Evolutionary conservation across 768 basidiomycete genomes (phyloP), one percentile per base, ranked within the genome.

Genomic region (Lentinus tigrinus): DNA sequence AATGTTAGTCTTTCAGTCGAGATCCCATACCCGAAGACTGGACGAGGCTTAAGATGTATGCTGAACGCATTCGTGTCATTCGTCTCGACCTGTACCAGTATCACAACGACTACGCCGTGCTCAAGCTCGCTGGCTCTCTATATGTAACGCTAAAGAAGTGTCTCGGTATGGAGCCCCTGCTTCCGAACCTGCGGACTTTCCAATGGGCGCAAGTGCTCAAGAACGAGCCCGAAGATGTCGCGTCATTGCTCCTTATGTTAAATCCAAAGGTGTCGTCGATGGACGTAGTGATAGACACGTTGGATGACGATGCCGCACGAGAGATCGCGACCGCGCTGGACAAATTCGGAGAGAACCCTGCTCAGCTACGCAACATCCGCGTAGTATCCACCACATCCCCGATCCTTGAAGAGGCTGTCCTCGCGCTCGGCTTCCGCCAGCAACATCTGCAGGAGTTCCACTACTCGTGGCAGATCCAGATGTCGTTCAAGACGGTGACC

Each of bases 161-260:
- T 11, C 3, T 34, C 2, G 39, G 38, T 26, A 23, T 28, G 9
- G 46, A 24, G 1, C 61, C 43, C 19, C 19, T 59, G 14, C 50
- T 63, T 9, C 57, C 57, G 9, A 60, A 60, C 40, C 54, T 63
- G 6, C 43, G 55, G 19, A 47, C 40, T 8, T 50, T 63, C n/a
- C 40, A 54, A 21, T 63, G 62, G 62, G 9, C 36, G 7, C 48
- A 53, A 21, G 11, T 8, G 2, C 2, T 13, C 14, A 14, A 0
- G 17, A 17, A 46, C 31, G 34, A 46, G n/a, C 23, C 36, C n/a
- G 16, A 54, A 28, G 44, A 50, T 9, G n/a, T 60, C 23, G 50
- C 54, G 6, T 44, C 51, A 2, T 40, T 63, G 19, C 51, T 42
- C 4, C 54, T 63, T 34, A 14, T 57, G 38, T 37, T 59, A 21